These are phyloP conservation scores for Lanmaoa pseudosensibilis DNA, from an alignment of 768 basidiomycete genomes.

Conservation along the genomic window DNA sequence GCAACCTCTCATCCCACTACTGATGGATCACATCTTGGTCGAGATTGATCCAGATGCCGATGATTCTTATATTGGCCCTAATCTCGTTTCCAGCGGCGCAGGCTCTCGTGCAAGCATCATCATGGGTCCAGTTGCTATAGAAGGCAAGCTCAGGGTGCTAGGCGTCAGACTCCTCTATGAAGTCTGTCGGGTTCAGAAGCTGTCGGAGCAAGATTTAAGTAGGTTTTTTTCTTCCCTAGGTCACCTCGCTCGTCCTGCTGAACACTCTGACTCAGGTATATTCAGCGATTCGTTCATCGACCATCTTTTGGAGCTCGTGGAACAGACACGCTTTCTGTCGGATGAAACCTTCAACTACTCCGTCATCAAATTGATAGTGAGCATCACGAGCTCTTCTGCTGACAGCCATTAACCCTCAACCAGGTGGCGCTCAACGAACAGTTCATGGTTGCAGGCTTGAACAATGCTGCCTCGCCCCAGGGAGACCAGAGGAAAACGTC, in stretches of 20 bases:
- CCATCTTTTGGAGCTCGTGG: conserved; percentile 88
- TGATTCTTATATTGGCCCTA: conserved; percentile 49
- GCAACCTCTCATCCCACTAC: conserved; percentile 73
- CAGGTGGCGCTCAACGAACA: conserved; percentile 95
- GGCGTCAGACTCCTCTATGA: conserved; percentile 83
- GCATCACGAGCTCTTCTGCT: conserved; percentile 25
- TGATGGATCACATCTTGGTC: conserved; percentile 83
- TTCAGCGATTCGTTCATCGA: conserved; percentile 87
- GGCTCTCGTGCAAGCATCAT: conserved; percentile 41
- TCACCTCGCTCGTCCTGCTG: conserved; percentile 4
- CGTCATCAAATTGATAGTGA: conserved; percentile 89
- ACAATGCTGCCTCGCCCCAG: conserved; percentile 23
- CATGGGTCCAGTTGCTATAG: conserved; percentile 63
- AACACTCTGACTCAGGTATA: conserved; percentile 47
- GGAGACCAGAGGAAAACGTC: conserved; percentile 29
- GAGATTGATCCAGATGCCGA: conserved; percentile 80
- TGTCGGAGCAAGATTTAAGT: conserved; percentile 80
- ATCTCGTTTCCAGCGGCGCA: conserved; percentile 28
- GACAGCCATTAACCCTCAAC: conserved; percentile 7
- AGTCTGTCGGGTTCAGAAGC: conserved; percentile 87
- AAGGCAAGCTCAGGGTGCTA: conserved; percentile 74
- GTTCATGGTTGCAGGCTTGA: conserved; percentile 90
- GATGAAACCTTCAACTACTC: conserved; percentile 96
- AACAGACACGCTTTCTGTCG: conserved; percentile 81
- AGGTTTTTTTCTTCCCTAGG: conserved; percentile 30